Base-by-base conservation (phyloP, 306 rosid species). In the Argentina anserina region DNA sequence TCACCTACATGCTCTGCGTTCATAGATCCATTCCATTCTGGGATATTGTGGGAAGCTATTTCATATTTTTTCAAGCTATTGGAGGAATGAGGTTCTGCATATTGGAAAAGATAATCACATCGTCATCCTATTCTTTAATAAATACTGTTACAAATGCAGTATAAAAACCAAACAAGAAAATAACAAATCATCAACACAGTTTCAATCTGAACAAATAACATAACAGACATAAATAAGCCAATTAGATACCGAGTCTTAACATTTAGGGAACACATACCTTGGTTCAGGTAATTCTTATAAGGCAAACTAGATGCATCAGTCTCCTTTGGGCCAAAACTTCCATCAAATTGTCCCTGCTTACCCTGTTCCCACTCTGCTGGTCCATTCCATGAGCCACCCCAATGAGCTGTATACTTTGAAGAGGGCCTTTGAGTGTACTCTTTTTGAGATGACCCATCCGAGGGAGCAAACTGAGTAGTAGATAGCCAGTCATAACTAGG, bases 401-500 rank as follows among this genome's bases (percentile, higher is more conserved):
- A 70, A 36, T 63, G 82, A 36, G 77, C 74, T 43, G 72, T 2
- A 69, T 80, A 74, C 62, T 80, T 85, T 53, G 73, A 70, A 34
- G 78, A 63, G 2, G 78, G 62, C 29, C 64, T 83, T n/a, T 73
- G 76, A 75, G 80, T 47, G 29, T 68, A 69, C 74, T 81, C 86
- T 45, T 71, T 75, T 8, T 47, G 60, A 67, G 88, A 75, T 4
- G 86, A 56, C 1, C 65, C 80, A 28, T 75, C 86, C 41, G 76
- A 75, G 6, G 87, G 18, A n/a, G 81, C 34, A 65, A 63, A 75
- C 25, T 76, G 77, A 39, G 87, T 65, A 53, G 71, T 39, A 0
- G 90, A 49, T 37, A 80, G 63, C 87, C 90, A 87, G 29, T 80
- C 88, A 81, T 74, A 76, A 81, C 56, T 52, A 36, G 81, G 40